Conservation (phyloP, 2,329 filamentous ascomycete species). For the Cordyceps militaris region DNA sequence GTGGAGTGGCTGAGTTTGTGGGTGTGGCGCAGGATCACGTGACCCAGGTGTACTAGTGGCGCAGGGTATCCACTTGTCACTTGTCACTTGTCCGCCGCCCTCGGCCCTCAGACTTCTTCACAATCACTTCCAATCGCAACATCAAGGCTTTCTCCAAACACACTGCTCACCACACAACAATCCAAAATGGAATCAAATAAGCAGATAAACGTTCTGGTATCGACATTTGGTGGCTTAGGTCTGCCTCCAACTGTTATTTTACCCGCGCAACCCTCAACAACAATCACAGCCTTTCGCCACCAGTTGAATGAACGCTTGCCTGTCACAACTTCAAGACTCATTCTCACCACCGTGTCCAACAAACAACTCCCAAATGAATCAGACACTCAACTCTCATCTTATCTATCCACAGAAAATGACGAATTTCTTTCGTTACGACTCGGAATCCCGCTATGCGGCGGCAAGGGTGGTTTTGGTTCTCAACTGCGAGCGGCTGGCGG, state of each 20-base stretch:
- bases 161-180: not conserved
- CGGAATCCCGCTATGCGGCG: conserved; percentile 72
- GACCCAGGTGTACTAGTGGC: conserved; percentile 9
- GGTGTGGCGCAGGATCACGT: conserved; percentile 27
- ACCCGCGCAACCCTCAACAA: conserved; percentile 58
- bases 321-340: conserved; percentile 50
- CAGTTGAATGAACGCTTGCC: conserved; percentile 56
- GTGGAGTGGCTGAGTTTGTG: conserved; percentile 26
- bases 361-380: conserved; percentile 55
- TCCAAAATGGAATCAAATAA: conserved; percentile 45
- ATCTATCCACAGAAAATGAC: conserved; percentile 51
- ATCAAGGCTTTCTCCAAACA: not conserved
- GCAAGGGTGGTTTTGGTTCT: conserved; percentile 96
- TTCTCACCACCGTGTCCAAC: conserved; percentile 77
- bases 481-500: conserved; percentile 94
- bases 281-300: conserved; percentile 59
- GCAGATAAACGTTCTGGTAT: conserved; percentile 73
- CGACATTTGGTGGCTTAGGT: conserved; percentile 74
- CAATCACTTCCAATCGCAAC: not conserved
- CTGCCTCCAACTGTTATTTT: conserved; percentile 77
- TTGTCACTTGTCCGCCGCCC: too few relatives aligned
- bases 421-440: conserved; percentile 78
- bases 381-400: conserved; percentile 48
- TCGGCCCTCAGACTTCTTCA: not conserved
- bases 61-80: not conserved